Percentiles rank a stretch among this genome's conserved stretches.
Evolutionary conservation across 345 rosid genomes (phyloP).

Genomic region (Brassica nigra): DNA sequence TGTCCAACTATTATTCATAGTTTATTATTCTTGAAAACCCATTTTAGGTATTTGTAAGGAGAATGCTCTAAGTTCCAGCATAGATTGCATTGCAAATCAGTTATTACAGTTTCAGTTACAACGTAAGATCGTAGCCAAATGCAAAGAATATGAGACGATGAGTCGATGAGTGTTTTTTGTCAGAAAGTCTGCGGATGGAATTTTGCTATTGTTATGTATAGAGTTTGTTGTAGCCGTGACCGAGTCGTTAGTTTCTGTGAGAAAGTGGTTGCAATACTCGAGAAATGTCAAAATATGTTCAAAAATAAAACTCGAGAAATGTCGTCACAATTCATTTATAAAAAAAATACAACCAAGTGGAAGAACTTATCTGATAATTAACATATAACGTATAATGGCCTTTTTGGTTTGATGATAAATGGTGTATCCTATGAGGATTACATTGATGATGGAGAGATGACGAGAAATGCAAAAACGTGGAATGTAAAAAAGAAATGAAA

Average conservation of each 20-base stretch:
- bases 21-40: not conserved
- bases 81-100: not conserved
- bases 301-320: not conserved
- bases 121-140: not conserved
- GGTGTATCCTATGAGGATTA: slow-evolving; percentile 33
- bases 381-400: not conserved
- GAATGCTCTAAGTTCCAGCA: not conserved
- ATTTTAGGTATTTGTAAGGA: not conserved
- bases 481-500: not conserved
- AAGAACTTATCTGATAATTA: slow-evolving; percentile 6
- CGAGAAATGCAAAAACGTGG: not conserved
- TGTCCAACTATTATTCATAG: not conserved
- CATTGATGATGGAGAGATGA: slow-evolving; percentile 24
- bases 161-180: not conserved
- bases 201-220: not conserved
- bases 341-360: not conserved
- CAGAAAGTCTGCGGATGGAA: not conserved
- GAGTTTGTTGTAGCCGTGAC: not conserved
- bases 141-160: not conserved
- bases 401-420: slow-evolving; percentile 12
- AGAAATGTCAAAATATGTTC: too few relatives aligned
- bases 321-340: not conserved
- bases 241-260: not conserved
- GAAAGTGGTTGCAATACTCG: not conserved
- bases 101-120: not conserved